These are phyloP conservation scores for Podospora conica DNA, from an alignment of 495 filamentous ascomycete species.

Conservation along the genomic window DNA sequence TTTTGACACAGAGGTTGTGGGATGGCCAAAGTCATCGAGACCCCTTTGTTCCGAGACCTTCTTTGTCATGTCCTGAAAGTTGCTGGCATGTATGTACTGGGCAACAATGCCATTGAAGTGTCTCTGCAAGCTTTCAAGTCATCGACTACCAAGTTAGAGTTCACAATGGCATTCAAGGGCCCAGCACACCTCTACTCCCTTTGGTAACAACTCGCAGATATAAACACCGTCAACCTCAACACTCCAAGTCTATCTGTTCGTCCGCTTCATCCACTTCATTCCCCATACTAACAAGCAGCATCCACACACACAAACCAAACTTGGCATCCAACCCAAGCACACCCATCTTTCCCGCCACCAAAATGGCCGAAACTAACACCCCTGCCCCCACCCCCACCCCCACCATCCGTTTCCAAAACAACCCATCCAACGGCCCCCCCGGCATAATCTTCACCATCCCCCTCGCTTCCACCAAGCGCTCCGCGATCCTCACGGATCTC, in stretches of 20 bases:
- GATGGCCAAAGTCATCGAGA: background rate
- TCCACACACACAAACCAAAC: background rate
- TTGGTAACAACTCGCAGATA: too few relatives aligned
- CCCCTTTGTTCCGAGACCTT: background rate
- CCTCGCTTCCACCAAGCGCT: slow-evolving; percentile 49
- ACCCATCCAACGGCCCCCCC: slow-evolving; percentile 50
- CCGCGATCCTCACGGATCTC: slow-evolving; percentile 73
- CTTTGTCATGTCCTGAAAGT: background rate
- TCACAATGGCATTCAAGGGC: background rate
- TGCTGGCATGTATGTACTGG: background rate
- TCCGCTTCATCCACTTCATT: background rate
- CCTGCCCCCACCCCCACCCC: slow-evolving; percentile 51
- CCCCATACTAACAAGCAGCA: too few relatives aligned
- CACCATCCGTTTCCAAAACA: slow-evolving; percentile 40
- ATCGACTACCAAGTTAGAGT: background rate
- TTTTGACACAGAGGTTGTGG: background rate
- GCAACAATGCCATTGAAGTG: background rate
- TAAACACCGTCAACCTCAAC: background rate
- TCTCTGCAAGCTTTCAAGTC: background rate
- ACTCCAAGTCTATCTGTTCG: background rate
- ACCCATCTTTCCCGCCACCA: slow-evolving; percentile 67
- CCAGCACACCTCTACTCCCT: background rate
- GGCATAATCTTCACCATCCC: slow-evolving; percentile 41
- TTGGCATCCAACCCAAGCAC: slow-evolving; percentile 45
- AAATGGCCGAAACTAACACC: slow-evolving; percentile 66